These are phyloP conservation scores for Carnegiea gigantea DNA, from an alignment of 179 eudicot genomes.

Conservation along the genomic window DNA sequence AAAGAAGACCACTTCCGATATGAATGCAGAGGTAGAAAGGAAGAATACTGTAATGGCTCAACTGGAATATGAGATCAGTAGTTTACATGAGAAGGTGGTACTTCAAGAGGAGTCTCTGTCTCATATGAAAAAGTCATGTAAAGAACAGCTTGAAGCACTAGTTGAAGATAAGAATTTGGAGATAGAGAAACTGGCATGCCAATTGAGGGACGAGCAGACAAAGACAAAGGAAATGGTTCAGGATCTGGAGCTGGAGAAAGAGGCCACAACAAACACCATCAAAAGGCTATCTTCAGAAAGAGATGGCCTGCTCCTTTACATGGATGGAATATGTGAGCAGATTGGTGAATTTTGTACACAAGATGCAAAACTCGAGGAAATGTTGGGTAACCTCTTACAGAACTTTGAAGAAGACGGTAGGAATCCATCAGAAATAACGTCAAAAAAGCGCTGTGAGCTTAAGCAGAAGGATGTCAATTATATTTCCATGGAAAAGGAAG, in stretches of 20 bases:
- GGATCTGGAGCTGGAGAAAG: slow-evolving; percentile 35
- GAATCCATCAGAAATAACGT: slow-evolving; percentile 13
- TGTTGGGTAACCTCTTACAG: slow-evolving; percentile 45
- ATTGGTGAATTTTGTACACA: slow-evolving; percentile 39
- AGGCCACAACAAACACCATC: slow-evolving; percentile 26
- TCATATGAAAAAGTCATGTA: slow-evolving; percentile 23
- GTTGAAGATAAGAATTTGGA: slow-evolving; percentile 34
- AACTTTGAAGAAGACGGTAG: slow-evolving; percentile 27
- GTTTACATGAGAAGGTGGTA: slow-evolving; percentile 34
- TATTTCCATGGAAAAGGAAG: slow-evolving; percentile 36
- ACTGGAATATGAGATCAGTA: slow-evolving; percentile 40
- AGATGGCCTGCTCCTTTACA: slow-evolving; percentile 40
- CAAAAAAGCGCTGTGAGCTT: slow-evolving; percentile 13
- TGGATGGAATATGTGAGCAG: slow-evolving; percentile 39
- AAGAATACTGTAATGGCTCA: slow-evolving; percentile 39
- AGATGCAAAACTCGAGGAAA: slow-evolving; percentile 52
- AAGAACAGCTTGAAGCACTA: slow-evolving; percentile 39
- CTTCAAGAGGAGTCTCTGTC: slow-evolving; percentile 34
- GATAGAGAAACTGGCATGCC: slow-evolving; percentile 30
- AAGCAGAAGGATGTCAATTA: slow-evolving; percentile 2
- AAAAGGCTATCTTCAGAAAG: slow-evolving; percentile 42
- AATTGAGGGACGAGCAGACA: slow-evolving; percentile 26
- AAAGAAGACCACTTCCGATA: slow-evolving; percentile 43
- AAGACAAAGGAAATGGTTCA: slow-evolving; percentile 29
- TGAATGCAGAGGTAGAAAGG: slow-evolving; percentile 54